These are phyloP conservation scores for Exophiala lecanii-corni DNA, from an alignment of 2,329 filamentous ascomycete species.

Conservation along the genomic window DNA sequence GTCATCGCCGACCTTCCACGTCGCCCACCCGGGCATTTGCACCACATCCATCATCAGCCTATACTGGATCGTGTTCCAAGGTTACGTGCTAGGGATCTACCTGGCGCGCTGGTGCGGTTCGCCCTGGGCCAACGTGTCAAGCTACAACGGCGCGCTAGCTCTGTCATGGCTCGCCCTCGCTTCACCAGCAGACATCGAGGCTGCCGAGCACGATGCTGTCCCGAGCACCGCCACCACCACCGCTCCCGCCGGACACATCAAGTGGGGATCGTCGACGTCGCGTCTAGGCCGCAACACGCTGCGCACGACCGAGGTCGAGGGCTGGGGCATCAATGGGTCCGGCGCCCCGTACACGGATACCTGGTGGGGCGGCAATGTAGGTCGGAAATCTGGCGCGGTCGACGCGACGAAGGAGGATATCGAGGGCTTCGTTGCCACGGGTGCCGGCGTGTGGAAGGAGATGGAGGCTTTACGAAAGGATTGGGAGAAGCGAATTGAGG, in stretches of 20 bases:
- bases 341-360: conserved; percentile 30
- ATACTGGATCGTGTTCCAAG: conserved; percentile 36
- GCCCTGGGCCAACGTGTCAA: conserved; percentile 77
- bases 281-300: conserved; percentile 56
- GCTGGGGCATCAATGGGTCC: conserved; percentile 67
- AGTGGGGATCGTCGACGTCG: conserved; percentile 79
- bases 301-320: conserved; percentile 70
- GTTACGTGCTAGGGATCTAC: conserved; percentile 22
- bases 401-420: conserved; percentile 59
- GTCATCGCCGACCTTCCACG: conserved; percentile 61
- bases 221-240: too few species aligned
- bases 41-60: conserved; percentile 77
- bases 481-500: conserved; percentile 55
- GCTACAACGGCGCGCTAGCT: conserved; percentile 71
- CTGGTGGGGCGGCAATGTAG: conserved; percentile 44
- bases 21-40: conserved; percentile 83
- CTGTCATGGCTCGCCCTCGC: conserved; percentile 75
- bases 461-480: conserved; percentile 66
- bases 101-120: conserved; percentile 74
- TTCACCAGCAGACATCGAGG: conserved; percentile 44
- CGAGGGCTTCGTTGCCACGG: conserved; percentile 59
- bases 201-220: conserved; percentile 41
- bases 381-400: conserved; percentile 54
- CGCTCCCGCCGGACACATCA: conserved; percentile 59
- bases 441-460: conserved; percentile 59